Base-by-base conservation (phyloP, 306 rosid species). In the Corylus heterophylla region DNA sequence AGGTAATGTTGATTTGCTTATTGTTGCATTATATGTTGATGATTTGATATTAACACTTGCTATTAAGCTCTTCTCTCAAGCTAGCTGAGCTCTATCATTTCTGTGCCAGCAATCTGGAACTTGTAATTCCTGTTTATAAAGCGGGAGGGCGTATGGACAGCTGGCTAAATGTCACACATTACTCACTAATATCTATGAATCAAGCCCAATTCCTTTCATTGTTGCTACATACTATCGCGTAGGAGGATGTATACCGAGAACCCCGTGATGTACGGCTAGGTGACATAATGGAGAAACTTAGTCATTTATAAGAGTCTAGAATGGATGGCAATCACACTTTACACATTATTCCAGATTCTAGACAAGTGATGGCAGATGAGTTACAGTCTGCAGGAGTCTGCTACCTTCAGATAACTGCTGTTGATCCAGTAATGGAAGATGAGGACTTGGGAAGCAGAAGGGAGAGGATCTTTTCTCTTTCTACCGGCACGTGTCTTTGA, bases 201-300 rank as follows among this genome's bases (percentile, higher is more conserved):
- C 98, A 71, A 95, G 98, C 71, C 98, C 97, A 74, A 95, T 95
- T 82, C 97, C 98, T 70, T 92, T 92, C 87, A 91, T 91, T 76
- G 98, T 92, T 74, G 98, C 97, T 72, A 95, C 98, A 72, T 95
- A 95, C 83, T 95, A 95, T 74, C 85, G 98, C 83, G 98, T 95
- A 79, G 98, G 98, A 95, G 78, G 92, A 91, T 71, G 89, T 92
- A 45, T 95, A 95, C 75, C 91, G 98, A 17, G 98, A 95, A 86
- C 97, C 98, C 62, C 98, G 98, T 12, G 98, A 92, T 82, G 97
- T 95, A 58, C 97, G 98, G 70, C 84, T 95, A 5, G 98, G 98
- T 66, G 98, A 95, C 88, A 95, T 95, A 84, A 95, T 95, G 98
- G 98, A 95, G 89, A 95, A 95, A 76, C 98, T 95, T 35, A 95